Conservation (phyloP, 257 asterid species). For the Cynanchum wilfordii region DNA sequence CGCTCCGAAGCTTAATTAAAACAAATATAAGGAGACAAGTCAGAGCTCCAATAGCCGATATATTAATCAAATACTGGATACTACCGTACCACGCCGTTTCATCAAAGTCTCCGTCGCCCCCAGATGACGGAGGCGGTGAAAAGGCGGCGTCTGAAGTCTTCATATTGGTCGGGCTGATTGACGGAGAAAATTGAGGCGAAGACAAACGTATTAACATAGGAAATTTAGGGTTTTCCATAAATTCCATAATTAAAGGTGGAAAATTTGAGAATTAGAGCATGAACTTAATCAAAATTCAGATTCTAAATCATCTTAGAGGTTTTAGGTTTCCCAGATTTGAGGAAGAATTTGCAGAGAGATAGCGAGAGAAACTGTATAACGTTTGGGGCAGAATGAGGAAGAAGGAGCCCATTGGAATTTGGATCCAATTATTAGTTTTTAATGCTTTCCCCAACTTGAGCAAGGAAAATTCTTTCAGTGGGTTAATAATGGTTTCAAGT, state of each 20-base stretch:
- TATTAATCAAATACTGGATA: constrained; percentile 83
- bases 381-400: no score
- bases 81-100: constrained; percentile 85
- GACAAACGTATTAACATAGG: background rate
- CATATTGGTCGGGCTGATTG: constrained; percentile 30
- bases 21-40: constrained; percentile 81
- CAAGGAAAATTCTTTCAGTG: background rate
- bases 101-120: constrained; percentile 43
- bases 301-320: constrained; percentile 16
- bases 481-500: no score
- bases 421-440: background rate
- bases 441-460: no score
- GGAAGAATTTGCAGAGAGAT: background rate
- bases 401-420: background rate
- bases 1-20: constrained; percentile 91
- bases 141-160: constrained; percentile 26
- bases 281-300: background rate
- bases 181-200: constrained; percentile 22
- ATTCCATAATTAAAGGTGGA: background rate
- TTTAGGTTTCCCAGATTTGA: constrained; percentile 13
- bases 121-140: constrained; percentile 51
- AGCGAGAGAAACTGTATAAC: background rate
- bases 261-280: background rate
- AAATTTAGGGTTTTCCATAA: constrained; percentile 14
- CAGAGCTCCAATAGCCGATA: constrained; percentile 88